A percentile compares a stretch with the other conserved stretches of the same genome.
phyloP scores from a whole-genome alignment of 306 rosid genomes.

The Pachyrhizus erosus region DNA sequence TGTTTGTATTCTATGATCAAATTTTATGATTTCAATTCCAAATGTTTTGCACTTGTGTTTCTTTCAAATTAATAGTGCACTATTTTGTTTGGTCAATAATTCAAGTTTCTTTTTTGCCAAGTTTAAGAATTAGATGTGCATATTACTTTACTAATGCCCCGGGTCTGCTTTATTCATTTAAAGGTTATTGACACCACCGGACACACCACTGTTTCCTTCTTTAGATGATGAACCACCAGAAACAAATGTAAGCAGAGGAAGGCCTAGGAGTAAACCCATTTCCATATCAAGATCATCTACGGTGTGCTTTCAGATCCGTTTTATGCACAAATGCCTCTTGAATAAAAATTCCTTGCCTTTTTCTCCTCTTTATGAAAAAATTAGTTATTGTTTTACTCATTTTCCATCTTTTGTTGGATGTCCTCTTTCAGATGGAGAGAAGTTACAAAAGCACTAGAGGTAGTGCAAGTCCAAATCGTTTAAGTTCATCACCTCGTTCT shows the following conservation, averaged over 20 bases:
- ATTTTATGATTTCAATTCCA: slow-evolving; percentile 8
- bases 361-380: neutral
- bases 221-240: slow-evolving; percentile 73
- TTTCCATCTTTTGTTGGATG: slow-evolving; percentile 12
- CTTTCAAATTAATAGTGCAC: neutral
- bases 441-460: slow-evolving; percentile 82
- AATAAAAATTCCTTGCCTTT: neutral
- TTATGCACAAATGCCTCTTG: slow-evolving; percentile 35
- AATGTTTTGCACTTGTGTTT: slow-evolving; percentile 11
- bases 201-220: slow-evolving; percentile 87
- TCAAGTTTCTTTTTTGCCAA: slow-evolving; percentile 13
- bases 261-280: slow-evolving; percentile 87
- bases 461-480: slow-evolving; percentile 87
- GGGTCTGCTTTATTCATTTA: slow-evolving; percentile 31
- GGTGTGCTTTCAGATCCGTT: slow-evolving; percentile 51
- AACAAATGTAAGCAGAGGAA: slow-evolving; percentile 65
- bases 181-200: slow-evolving; percentile 91
- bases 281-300: slow-evolving; percentile 89
- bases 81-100: neutral
- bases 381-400: slow-evolving; percentile 18
- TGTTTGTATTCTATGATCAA: neutral
- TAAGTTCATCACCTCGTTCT: slow-evolving; percentile 86
- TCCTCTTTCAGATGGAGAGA: slow-evolving; percentile 73
- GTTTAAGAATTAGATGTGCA: slow-evolving; percentile 9
- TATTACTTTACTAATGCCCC: slow-evolving; percentile 40